Evolutionary conservation across 805 yeast species (phyloP), one percentile per base, ranked within the genome.

Genomic region (Candida xyloterini): DNA sequence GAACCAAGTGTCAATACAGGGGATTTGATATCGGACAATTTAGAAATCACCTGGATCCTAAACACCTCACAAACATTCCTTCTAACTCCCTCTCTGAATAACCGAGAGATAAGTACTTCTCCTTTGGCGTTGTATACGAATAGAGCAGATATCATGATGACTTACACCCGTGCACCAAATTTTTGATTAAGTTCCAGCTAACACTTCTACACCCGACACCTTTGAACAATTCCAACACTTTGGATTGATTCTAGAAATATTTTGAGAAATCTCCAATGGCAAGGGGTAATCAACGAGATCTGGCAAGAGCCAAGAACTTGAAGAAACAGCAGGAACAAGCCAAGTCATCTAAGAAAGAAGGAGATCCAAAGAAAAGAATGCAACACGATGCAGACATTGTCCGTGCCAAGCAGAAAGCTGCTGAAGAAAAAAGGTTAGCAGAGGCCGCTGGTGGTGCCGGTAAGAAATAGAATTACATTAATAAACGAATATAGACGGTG

Each of bases 211-310:
- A 10, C 25, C 25, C 7, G 10, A 23, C 25, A 23, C 25, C 25
- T 5, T 27, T 27, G 9, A 9, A 13, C 9, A 11, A 10, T 27
- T 27, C 4, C 15, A 7, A 27, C 5, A 6, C 10, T 27, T 4
- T 10, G 7, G n/a, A 7, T 23, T 23, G 25, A 23, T 5, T 23
- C 25, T 23, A 23, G 25, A 30, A 20, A 30, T 18, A 5, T 18
- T 30, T 20, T 20, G 29, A 27, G 23, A 6, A 11, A 29, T 10
- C 16, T 13, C 25, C 20, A 21, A 90, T 91, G 97, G 82, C 96
- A 38, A 78, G 99, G 70, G 99, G 99, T 23, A 93, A 91, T 64
- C 98, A 93, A 67, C 78, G 99, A 63, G 99, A 91, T 28, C 74
- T 85, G 53, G 97, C 97, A 23, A 77, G 99, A 60, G 86, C 81